Percentiles rank a stretch among this genome's conserved stretches.
Evolutionary conservation across 2,329 filamentous ascomycete genomes (phyloP).

Genomic region (Botrytis porri): DNA sequence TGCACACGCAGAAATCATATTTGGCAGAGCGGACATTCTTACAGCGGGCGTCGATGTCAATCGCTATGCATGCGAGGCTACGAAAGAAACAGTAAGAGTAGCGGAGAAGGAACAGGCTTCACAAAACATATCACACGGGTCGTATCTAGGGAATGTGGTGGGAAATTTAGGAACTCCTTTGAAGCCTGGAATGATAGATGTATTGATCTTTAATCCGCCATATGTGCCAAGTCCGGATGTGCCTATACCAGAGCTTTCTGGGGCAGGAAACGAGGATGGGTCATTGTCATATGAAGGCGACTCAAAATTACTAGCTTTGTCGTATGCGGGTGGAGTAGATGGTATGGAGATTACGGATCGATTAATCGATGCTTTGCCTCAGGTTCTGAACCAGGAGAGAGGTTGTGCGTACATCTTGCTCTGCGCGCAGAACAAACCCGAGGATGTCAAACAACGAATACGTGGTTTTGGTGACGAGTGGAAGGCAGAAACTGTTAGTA

Average conservation of each 20-base stretch:
- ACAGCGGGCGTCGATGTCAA: conserved; percentile 83
- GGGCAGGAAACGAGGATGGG: conserved; percentile 31
- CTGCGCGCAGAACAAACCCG: conserved; percentile 86
- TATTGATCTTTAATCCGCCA: conserved; percentile 94
- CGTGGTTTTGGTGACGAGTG: conserved; percentile 58
- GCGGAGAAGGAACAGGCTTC: conserved; percentile 44
- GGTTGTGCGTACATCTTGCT: conserved; percentile 89
- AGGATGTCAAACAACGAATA: conserved; percentile 64
- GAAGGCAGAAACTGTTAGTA: conserved; percentile 73
- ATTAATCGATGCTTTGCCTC: conserved; percentile 67
- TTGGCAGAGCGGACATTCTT: conserved; percentile 68
- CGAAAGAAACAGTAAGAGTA: conserved; percentile 60
- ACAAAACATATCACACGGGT: conserved; percentile 40
- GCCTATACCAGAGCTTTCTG: conserved; percentile 54
- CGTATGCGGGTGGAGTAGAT: conserved; percentile 83
- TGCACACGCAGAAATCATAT: conserved; percentile 68
- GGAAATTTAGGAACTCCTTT: conserved; percentile 68
- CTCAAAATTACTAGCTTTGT: conserved; percentile 76
- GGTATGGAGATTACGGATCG: conserved; percentile 93
- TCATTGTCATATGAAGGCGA: conserved; percentile 66
- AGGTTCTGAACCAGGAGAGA: conserved; percentile 55
- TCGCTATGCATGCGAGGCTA: conserved; percentile 74
- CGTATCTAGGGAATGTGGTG: conserved; percentile 64
- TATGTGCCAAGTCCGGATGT: conserved; percentile 81
- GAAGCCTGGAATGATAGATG: conserved; percentile 61